Percentiles rank a stretch among this genome's conserved stretches.
Conservation (phyloP, 768 basidiomycete genomes). For the Suillus lakei region DNA sequence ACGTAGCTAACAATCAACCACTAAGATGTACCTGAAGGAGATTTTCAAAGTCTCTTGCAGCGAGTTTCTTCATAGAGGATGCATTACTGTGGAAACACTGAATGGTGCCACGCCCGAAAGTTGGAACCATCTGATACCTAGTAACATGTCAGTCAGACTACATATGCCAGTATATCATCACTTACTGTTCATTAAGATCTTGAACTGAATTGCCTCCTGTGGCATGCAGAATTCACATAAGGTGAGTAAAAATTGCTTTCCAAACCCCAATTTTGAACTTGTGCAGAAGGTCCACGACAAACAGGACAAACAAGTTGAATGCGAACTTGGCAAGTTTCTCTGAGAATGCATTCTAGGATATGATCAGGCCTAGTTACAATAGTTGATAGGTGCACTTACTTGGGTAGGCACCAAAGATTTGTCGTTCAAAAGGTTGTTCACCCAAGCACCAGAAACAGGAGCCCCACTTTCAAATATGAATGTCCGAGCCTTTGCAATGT, state of each 20-base stretch:
- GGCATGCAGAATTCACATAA: constrained; percentile 4
- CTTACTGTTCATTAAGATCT: constrained; percentile 1
- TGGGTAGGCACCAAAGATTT: constrained; percentile 8
- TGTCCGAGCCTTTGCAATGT: constrained; percentile 8
- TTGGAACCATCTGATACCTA: constrained; percentile 18
- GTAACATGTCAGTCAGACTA: background rate
- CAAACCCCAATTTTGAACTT: constrained; percentile 18
- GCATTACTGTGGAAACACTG: constrained; percentile 12
- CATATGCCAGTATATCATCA: background rate
- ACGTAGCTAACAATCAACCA: background rate
- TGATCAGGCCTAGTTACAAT: background rate
- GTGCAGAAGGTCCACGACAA: constrained; percentile 3
- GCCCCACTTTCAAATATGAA: constrained; percentile 12
- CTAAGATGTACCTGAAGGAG: background rate
- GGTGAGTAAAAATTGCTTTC: constrained; percentile 12
- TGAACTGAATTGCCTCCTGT: background rate
- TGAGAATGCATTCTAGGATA: background rate
- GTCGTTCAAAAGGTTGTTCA: constrained; percentile 9
- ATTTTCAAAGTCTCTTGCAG: constrained; percentile 18
- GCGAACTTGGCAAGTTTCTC: background rate
- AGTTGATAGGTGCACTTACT: background rate
- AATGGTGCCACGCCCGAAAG: constrained; percentile 14
- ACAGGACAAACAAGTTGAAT: background rate
- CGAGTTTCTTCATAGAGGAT: constrained; percentile 13
- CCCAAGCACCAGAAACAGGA: constrained; percentile 3